Base-by-base conservation (phyloP, 2,329 filamentous ascomycete genomes). In the Tricladium varicosporioides region DNA sequence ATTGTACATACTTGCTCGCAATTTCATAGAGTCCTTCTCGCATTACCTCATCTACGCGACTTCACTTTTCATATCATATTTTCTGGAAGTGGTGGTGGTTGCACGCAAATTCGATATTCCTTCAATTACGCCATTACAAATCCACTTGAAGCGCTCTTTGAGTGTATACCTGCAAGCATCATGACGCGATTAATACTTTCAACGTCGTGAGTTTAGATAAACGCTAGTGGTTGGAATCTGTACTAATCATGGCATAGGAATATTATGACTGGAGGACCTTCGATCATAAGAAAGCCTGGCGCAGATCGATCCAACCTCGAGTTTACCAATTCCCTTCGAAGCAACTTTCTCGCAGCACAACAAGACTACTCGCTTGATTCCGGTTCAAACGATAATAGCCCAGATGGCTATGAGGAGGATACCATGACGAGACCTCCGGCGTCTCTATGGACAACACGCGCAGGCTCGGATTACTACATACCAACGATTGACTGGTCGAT, bases 231-330 rank as follows among this genome's bases (percentile, higher is more conserved):
- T 32, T 31, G 15, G 53, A 62, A 48, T 27, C 31, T 51, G 27
- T 3, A 11, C 60, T 67, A 58, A 65, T 47, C 16, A 52, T 27
- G 5, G 48, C 14, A n/a, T 46, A 72, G 70, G 33, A 69, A 71
- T 65, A 68, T 71, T 56, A 84, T 82, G 70, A 97, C 96, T 78
- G 86, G 85, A 62, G 89, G 90, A 56, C 88, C 89, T 56, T 91
- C 91, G 49, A 87, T 96, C 61, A 88, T 96, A 72, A 87, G 91
- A 61, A 90, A 89, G 68, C 85, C 87, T 14, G 82, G 86, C 59
- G 83, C 84, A 63, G 86, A 86, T 70, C 91, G 92, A 71, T 97
- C 93, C 54, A 97, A 97, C 72, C 86, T 92, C 66, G 94, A 99
- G 74, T 84, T 99, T 66, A 89, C 92, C 63, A 92, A 91, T 69